Base-by-base conservation (phyloP, 2,329 filamentous ascomycete genomes). In the Aspergillus cejpii region DNA sequence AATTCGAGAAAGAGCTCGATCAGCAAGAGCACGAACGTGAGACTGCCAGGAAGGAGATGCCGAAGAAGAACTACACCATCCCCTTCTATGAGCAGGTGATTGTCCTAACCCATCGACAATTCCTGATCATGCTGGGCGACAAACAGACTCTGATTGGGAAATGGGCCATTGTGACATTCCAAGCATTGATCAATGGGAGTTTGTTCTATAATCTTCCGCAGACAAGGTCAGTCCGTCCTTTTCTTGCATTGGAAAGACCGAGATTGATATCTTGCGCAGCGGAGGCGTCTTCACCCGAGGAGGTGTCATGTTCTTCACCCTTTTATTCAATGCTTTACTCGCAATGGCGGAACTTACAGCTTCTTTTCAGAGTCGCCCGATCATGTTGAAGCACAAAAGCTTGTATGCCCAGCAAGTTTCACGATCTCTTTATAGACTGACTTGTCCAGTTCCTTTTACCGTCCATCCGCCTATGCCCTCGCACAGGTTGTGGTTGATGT, bases 361-460 rank as follows among this genome's bases (percentile, higher is more conserved):
- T 1, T 74, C 80, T 0, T 86, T 85, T 51, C 65, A 74, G 38
- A 76, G 74, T 17, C 76, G 81, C 36, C 81, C 81, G 0, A 84
- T 87, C 44, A 63, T 87, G 29, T 66, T 84, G 42, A 85, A 85
- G 60, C 83, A 86, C 63, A 84, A 84, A 57, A 79, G 75, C 19
- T 85, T 84, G 68, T 70, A 47, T 51, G 68, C 45, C 12, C 11
- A 4, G 2, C 5, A 2, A 3, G 15, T 1, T 42, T 12, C 11
- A 7, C 12, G 8, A 19, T 2, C 15, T 7, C 3, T 14, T 12
- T n/a, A 1, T 5, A 29, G 15, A 23, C 53, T 61, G 29, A 60
- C 40, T 5, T 1, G 11, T 2, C 1, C 31, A 71, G 68, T 51
- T 80, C 80, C 0, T 85, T 85, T 61, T 84, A 85, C 51, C 77